Evolutionary conservation across 1,284 basidiomycete genomes (phyloP).

Genomic region (Cutaneotrichosporon sp.): DNA sequence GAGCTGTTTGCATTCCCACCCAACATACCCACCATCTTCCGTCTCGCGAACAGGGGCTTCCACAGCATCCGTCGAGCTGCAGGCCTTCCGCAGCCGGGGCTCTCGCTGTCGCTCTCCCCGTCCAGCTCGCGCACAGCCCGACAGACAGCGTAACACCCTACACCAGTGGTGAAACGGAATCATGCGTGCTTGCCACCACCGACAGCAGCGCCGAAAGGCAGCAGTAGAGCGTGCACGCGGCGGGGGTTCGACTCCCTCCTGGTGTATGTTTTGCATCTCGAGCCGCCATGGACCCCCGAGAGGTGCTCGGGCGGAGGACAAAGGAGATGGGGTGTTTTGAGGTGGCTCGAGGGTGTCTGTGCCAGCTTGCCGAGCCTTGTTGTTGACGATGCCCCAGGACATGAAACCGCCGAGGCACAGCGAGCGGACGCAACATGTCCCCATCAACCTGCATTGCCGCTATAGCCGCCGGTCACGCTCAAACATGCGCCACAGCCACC

Average conservation of each 20-base stretch:
- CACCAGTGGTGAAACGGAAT: background rate
- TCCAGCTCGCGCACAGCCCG: too few relatives aligned
- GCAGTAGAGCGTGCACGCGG: background rate
- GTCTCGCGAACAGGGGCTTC: too few relatives aligned
- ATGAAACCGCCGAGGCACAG: too few relatives aligned
- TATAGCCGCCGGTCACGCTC: background rate
- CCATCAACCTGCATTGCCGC: background rate
- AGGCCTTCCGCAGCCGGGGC: too few relatives aligned
- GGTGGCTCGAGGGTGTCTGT: background rate
- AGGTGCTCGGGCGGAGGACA: background rate
- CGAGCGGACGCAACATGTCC: too few relatives aligned
- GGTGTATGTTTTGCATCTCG: background rate
- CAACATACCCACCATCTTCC: too few relatives aligned
- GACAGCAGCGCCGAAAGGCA: background rate
- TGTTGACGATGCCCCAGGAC: too few relatives aligned
- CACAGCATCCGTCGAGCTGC: too few relatives aligned
- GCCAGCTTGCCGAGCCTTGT: too few relatives aligned
- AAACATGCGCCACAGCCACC: background rate
- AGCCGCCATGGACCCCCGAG: background rate
- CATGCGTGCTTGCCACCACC: background rate
- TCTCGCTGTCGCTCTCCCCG: too few relatives aligned
- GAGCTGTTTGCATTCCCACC: too few relatives aligned
- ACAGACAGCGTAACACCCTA: background rate
- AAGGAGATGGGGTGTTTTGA: background rate
- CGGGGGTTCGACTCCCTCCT: conserved; percentile 1